These are phyloP conservation scores for Picea mariana DNA, from an alignment of 83 land plant species.

Conservation along the genomic window DNA sequence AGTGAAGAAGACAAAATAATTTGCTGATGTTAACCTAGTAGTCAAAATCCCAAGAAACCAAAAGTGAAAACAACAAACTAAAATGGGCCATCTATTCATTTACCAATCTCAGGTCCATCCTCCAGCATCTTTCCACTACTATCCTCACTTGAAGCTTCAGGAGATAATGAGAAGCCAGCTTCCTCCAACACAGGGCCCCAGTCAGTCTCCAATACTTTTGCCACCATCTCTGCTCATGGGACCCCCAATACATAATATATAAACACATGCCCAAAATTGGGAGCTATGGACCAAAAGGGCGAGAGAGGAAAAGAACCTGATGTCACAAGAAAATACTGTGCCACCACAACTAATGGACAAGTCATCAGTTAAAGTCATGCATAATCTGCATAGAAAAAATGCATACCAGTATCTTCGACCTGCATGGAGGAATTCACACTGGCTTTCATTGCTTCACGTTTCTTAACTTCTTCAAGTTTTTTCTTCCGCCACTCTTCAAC, in stretches of 20 bases:
- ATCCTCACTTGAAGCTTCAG: constrained; percentile 35
- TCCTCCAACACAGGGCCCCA: constrained; percentile 54
- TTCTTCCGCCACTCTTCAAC: constrained; percentile 58
- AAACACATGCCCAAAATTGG: constrained; percentile 5
- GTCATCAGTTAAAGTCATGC: background rate
- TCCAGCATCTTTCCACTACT: constrained; percentile 38
- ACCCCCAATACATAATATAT: background rate
- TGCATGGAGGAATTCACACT: constrained; percentile 25
- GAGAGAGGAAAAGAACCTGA: background rate
- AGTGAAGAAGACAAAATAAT: background rate
- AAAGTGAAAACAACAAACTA: background rate
- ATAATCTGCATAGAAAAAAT: background rate
- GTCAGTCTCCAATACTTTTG: constrained; percentile 42
- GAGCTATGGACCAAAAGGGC: background rate
- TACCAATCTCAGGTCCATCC: constrained; percentile 48
- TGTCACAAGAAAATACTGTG: background rate
- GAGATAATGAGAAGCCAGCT: constrained; percentile 63
- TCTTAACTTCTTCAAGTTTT: constrained; percentile 51
- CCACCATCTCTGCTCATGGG: constrained; percentile 32
- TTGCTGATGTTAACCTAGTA: background rate
- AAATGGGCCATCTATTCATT: background rate
- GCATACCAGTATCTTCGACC: constrained; percentile 50
- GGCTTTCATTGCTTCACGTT: background rate
- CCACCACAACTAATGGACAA: background rate
- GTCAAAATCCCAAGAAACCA: background rate